Conservation (phyloP, 805 yeast genomes). For the Yamadazyma sp. region DNA sequence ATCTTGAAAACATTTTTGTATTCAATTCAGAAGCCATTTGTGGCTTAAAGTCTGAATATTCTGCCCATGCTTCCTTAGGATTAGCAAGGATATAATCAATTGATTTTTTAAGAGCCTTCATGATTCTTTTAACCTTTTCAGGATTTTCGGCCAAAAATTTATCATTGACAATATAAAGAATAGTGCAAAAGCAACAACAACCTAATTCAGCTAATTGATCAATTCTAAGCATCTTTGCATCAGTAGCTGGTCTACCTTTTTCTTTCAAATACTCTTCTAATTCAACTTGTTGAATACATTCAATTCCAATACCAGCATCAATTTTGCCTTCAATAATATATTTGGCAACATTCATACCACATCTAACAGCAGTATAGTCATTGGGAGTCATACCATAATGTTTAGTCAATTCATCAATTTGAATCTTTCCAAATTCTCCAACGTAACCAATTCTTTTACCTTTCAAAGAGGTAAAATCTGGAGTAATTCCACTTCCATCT, state of each 20-base stretch:
- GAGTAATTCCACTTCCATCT: slow-evolving; percentile 48
- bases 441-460: slow-evolving; percentile 56
- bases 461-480: slow-evolving; percentile 49
- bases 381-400: slow-evolving; percentile 55
- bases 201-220: slow-evolving; percentile 55
- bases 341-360: slow-evolving; percentile 60
- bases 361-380: slow-evolving; percentile 56
- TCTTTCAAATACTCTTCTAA: slow-evolving; percentile 47
- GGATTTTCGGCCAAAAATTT: slow-evolving; percentile 45
- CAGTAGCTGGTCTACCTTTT: slow-evolving; percentile 42
- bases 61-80: slow-evolving; percentile 47
- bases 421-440: slow-evolving; percentile 59
- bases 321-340: slow-evolving; percentile 52
- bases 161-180: slow-evolving; percentile 52
- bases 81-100: slow-evolving; percentile 45
- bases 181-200: slow-evolving; percentile 58
- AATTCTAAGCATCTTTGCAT: slow-evolving; percentile 55
- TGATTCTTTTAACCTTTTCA: slow-evolving; percentile 41
- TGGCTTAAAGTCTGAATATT: slow-evolving; percentile 47
- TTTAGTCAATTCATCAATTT: slow-evolving; percentile 52
- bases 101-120: slow-evolving; percentile 49
- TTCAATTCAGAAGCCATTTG: slow-evolving; percentile 39
- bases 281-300: slow-evolving; percentile 58
- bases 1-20: slow-evolving; percentile 48
- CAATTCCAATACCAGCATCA: slow-evolving; percentile 59